These are phyloP conservation scores for Nicotiana undulata DNA, from an alignment of 257 asterid species.

Conservation along the genomic window DNA sequence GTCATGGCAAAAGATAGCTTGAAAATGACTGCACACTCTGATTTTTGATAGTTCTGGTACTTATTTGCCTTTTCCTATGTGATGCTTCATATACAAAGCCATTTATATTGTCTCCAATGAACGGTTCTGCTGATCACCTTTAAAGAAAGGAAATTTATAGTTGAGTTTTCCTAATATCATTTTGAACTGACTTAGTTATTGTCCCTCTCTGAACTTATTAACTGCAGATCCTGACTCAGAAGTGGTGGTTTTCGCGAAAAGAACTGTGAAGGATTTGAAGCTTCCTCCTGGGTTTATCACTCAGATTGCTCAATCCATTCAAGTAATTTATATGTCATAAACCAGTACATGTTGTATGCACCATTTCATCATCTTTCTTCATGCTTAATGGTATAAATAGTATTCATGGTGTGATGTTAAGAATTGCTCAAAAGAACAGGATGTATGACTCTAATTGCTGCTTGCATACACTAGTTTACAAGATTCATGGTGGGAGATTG, in stretches of 20 bases:
- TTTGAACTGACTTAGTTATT: neutral
- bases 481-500: too few species aligned
- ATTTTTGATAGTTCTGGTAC: neutral
- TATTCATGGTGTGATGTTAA: too few species aligned
- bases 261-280: conserved; percentile 88
- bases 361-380: neutral
- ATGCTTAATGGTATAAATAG: neutral
- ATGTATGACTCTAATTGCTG: too few species aligned
- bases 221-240: conserved; percentile 85
- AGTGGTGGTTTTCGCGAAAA: conserved; percentile 74
- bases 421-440: too few species aligned
- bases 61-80: neutral
- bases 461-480: too few species aligned
- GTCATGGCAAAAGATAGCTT: neutral
- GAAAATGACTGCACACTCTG: neutral
- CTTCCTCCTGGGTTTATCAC: conserved; percentile 87
- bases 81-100: neutral
- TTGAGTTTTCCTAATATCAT: neutral
- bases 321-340: conserved; percentile 33
- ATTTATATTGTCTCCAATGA: neutral
- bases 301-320: conserved; percentile 92
- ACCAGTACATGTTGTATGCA: neutral
- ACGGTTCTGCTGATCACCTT: neutral
- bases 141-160: neutral
- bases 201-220: conserved; percentile 7